phyloP scores from a whole-genome alignment of 176 grass and related monocot genomes.

The Cenchrus americanus region DNA sequence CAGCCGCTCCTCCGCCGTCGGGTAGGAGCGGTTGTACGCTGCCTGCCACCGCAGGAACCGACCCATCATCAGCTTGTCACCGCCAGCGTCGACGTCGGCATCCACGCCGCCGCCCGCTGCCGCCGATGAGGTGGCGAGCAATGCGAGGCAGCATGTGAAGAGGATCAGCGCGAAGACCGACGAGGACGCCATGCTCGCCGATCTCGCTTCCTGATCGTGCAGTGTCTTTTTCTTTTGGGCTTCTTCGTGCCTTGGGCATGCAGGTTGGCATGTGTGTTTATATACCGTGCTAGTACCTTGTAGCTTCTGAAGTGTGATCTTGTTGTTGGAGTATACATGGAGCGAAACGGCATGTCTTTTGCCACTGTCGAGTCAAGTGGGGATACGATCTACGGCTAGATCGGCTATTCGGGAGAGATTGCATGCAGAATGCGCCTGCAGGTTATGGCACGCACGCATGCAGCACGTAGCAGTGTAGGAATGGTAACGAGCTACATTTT shows the following conservation, averaged over 20 bases:
- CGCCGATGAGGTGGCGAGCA: neutral
- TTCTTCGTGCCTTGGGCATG: neutral
- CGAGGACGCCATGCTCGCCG: conserved; percentile 2
- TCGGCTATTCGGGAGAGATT: neutral
- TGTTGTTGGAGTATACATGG: neutral
- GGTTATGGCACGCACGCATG: too few species aligned
- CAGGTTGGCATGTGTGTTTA: neutral
- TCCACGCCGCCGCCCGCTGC: neutral
- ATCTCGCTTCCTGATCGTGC: neutral
- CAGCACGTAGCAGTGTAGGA: neutral
- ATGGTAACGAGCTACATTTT: conserved; percentile 37
- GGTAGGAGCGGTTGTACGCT: conserved; percentile 34
- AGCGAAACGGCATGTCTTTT: neutral
- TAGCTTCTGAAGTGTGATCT: neutral
- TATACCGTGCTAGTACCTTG: neutral
- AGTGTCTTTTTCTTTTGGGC: neutral
- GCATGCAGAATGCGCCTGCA: too few species aligned
- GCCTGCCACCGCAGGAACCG: conserved; percentile 48
- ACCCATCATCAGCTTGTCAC: conserved; percentile 43
- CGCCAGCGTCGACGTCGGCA: too few species aligned
- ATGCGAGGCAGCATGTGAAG: neutral
- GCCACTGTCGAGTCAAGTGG: neutral
- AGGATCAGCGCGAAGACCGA: neutral
- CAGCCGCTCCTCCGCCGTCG: conserved; percentile 23
- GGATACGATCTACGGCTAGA: neutral